These are phyloP conservation scores for Mortierella sp. DNA, from an alignment of 371 early-diverging fungal genomes.

Conservation along the genomic window DNA sequence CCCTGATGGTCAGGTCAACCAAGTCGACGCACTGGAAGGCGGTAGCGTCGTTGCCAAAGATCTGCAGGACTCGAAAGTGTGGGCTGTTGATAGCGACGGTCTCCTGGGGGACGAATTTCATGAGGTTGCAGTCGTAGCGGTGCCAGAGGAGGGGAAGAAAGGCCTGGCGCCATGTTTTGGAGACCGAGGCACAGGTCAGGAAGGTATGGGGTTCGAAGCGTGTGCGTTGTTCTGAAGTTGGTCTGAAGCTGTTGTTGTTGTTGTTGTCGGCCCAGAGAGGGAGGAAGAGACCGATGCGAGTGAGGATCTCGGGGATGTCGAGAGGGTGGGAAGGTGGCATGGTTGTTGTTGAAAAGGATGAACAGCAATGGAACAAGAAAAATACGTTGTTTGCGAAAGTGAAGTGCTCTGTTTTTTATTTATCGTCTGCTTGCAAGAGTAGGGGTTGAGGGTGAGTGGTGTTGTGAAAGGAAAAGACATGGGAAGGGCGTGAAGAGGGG, in stretches of 20 bases:
- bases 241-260: background rate
- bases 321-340: background rate
- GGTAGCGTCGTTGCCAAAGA: background rate
- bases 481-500: no score
- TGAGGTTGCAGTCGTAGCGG: background rate
- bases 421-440: no score
- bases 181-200: background rate
- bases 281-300: background rate
- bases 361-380: background rate
- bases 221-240: background rate
- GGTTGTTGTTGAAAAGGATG: background rate
- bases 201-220: background rate
- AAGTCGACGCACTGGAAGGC: background rate
- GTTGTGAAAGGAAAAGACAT: no score
- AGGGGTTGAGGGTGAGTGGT: no score
- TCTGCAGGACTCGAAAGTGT: background rate
- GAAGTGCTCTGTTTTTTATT: no score
- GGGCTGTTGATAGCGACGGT: background rate
- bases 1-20: background rate
- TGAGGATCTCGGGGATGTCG: background rate
- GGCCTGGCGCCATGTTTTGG: background rate
- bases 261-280: background rate
- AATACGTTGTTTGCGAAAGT: background rate
- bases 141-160: background rate
- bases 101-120: background rate